Base-by-base conservation (phyloP, 1,284 basidiomycete genomes). In the Tausonia pullulans region DNA sequence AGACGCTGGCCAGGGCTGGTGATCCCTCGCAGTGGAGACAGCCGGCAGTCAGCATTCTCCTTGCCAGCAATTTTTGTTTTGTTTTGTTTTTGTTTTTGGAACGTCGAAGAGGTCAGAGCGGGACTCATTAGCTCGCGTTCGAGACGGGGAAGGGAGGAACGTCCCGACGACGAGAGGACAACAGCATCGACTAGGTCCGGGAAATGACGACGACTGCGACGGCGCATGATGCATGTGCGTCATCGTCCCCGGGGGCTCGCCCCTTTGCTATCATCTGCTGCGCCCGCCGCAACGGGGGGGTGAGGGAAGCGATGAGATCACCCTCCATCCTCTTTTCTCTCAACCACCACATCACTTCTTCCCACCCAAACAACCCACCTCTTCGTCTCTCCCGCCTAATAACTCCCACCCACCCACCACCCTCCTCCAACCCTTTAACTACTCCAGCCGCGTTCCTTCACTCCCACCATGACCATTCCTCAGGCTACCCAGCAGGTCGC, bases 391-490 rank as follows among this genome's bases (percentile, higher is more conserved):
- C 8, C 50, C 50, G 3, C 3, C 50, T 5, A 16, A 55, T 14
- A 41, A 27, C 50, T 41, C 44, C 9, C 7, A n/a, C 63, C 8
- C 27, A 16, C 13, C 60, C 60, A 48, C 61, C 56, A 11, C 65
- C 68, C 27, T 46, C 52, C 27, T 65, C 68, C 27, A 63, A 62
- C 27, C 60, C 5, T 39, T 4, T 5, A 59, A n/a, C 5, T 2
- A 7, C 51, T 39, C 14, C 40, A 54, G 56, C 16, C 53, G 5
- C 52, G 6, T 14, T 53, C 4, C 41, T n/a, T 39, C 50, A 45
- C 11, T 11, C 14, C 46, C 40, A 13, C 39, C 44, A 62, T 62
- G 61, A 56, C 61, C 9, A 49, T 62, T n/a, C 61, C 61, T 16
- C 53, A 46, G n/a, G 61, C 61, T 39, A 41, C 44, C 45, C 55